Evolutionary conservation across 768 basidiomycete genomes (phyloP), one percentile per base, ranked within the genome.

Genomic region (Lactarius indigo): DNA sequence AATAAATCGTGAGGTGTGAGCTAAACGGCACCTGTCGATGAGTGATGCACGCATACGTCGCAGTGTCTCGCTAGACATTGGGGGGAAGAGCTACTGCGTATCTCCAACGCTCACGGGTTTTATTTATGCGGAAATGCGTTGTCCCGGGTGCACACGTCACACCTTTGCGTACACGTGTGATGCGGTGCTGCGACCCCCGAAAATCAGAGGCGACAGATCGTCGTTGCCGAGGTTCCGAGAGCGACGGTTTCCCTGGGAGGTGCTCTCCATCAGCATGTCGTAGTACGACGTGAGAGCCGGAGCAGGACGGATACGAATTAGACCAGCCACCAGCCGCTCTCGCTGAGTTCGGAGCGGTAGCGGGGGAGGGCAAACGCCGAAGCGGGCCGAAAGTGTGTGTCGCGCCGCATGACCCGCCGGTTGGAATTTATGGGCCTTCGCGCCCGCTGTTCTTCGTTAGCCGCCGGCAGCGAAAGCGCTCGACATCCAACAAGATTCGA

Each of bases 401-500:
- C 62, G 57, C 62, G 33, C 62, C 66, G 66, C 66, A n/a, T 59
- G 62, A 60, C 57, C 62, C 62, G 57, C 56, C 50, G 62, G 65
- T n/a, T 66, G 13, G 37, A 44, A 59, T 66, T 59, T 63, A 59
- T 54, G 37, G 59, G 61, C 37, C 57, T n/a, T 42, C 65, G 61
- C 28, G 47, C 56, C 52, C 65, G 61, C 65, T 52, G 56, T 57
- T 57, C 61, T 30, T 37, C 8, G 58, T 64, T 68, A 68, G 66
- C 66, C 66, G 66, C 50, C 66, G 66, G 57, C 52, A 60, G 57
- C 42, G 62, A 64, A 52, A 64, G 62, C 62, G 66, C 66, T 64
- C 62, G 55, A 68, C 66, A 63, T 64, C 57, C 66, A 63, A 64
- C 66, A 63, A 67, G 61, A 64, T 68, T 64, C 66, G 58, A 68